A percentile compares a stretch with the other conserved stretches of the same genome.
Evolutionary conservation across 73 alveolate genomes (phyloP).

Genomic region (Tetrahymena thermophila): DNA sequence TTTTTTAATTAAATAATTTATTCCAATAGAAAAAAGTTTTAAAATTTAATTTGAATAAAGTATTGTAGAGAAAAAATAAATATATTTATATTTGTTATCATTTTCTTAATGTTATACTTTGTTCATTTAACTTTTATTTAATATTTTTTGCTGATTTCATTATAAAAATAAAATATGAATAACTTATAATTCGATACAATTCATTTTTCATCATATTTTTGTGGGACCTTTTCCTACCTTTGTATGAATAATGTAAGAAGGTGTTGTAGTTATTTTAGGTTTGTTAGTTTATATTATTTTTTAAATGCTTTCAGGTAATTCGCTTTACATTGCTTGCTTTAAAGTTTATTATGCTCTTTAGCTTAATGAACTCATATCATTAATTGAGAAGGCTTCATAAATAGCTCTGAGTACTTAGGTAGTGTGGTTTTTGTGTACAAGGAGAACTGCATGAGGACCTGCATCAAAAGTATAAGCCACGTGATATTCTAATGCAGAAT

Average conservation of each 20-base stretch:
- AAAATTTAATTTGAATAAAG: too few relatives aligned
- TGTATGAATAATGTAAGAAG: not conserved
- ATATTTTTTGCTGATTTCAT: too few relatives aligned
- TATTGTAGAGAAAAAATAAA: too few relatives aligned
- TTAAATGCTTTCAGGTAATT: not conserved
- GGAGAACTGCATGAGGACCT: constrained; percentile 35
- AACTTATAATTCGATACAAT: too few relatives aligned
- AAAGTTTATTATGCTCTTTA: not conserved
- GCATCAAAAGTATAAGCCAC: constrained; percentile 39
- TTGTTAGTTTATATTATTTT: not conserved
- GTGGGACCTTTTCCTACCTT: not conserved
- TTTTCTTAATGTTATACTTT: too few relatives aligned
- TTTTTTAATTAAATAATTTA: too few relatives aligned
- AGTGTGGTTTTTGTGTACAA: constrained; percentile 9
- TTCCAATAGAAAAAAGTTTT: too few relatives aligned
- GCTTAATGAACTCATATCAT: not conserved
- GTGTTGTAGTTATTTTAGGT: not conserved
- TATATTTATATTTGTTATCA: too few relatives aligned
- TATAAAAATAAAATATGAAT: too few relatives aligned
- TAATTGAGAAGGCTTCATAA: not conserved
- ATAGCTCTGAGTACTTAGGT: not conserved
- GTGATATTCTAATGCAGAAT: not conserved
- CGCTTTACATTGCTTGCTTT: not conserved
- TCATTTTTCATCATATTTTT: not conserved
- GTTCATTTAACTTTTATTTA: too few relatives aligned